phyloP scores from a whole-genome alignment of 257 asterid genomes.

The Misopates orontium region DNA sequence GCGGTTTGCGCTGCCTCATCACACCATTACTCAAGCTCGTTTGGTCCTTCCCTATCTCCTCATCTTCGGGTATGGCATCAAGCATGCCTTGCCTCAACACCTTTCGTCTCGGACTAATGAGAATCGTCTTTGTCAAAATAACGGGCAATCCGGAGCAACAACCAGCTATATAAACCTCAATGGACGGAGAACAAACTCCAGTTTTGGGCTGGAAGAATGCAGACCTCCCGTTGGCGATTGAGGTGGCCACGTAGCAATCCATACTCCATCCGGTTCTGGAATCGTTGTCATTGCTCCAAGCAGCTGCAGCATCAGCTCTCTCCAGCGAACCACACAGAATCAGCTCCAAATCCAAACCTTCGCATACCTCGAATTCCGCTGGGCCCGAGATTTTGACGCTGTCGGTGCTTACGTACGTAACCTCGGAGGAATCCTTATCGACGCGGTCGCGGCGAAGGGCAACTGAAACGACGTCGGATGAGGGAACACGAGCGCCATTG shows the following conservation, averaged over 20 bases:
- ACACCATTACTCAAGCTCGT: slow-evolving; percentile 37
- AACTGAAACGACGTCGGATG: slow-evolving; percentile 55
- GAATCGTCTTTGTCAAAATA: slow-evolving; percentile 59
- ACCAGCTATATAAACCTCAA: slow-evolving; percentile 82
- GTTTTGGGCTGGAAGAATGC: slow-evolving; percentile 49
- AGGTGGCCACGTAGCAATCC: slow-evolving; percentile 66
- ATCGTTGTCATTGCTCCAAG: slow-evolving; percentile 60
- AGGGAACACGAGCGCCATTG: slow-evolving; percentile 56
- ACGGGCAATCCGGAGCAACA: slow-evolving; percentile 71
- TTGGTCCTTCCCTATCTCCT: slow-evolving; percentile 57
- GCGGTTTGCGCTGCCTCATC: slow-evolving; percentile 55
- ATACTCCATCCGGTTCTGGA: slow-evolving; percentile 69
- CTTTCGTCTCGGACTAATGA: slow-evolving; percentile 65
- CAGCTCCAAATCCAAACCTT: slow-evolving; percentile 40
- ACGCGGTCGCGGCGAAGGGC: slow-evolving; percentile 70
- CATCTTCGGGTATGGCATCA: slow-evolving; percentile 80
- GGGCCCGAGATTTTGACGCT: slow-evolving; percentile 72
- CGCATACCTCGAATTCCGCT: slow-evolving; percentile 75
- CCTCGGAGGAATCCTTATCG: slow-evolving; percentile 72
- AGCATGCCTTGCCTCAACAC: slow-evolving; percentile 52
- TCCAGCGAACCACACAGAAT: slow-evolving; percentile 76
- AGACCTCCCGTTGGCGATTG: slow-evolving; percentile 46
- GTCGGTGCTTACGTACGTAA: slow-evolving; percentile 78
- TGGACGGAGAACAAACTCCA: slow-evolving; percentile 52
- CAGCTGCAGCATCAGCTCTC: slow-evolving; percentile 44